phyloP scores from a whole-genome alignment of 805 yeast genomes.

The Candida glaebosa region DNA sequence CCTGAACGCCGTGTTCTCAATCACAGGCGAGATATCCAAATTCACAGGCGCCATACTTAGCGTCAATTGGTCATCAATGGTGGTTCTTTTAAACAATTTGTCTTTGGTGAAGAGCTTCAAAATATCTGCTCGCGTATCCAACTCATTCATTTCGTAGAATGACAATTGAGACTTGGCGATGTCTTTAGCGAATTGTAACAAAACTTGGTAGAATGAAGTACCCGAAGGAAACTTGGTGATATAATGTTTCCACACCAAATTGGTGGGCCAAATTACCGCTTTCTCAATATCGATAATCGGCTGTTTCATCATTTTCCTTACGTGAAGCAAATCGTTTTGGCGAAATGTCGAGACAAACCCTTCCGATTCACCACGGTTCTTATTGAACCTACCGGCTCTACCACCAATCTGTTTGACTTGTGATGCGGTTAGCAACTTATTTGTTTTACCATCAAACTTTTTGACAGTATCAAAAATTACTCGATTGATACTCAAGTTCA shows the following conservation, averaged over 20 bases:
- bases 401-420: slow-evolving; percentile 92
- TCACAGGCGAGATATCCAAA: slow-evolving; percentile 26
- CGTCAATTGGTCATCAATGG: slow-evolving; percentile 54
- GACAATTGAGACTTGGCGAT: slow-evolving; percentile 17
- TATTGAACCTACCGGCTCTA: slow-evolving; percentile 80
- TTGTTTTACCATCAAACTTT: slow-evolving; percentile 67
- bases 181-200: slow-evolving; percentile 46
- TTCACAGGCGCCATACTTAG: slow-evolving; percentile 63
- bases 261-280: slow-evolving; percentile 83
- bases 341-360: slow-evolving; percentile 55
- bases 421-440: slow-evolving; percentile 51
- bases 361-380: slow-evolving; percentile 31
- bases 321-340: slow-evolving; percentile 38
- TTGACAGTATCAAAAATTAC: slow-evolving; percentile 65
- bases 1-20: slow-evolving; percentile 41
- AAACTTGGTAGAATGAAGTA: slow-evolving; percentile 43
- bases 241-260: slow-evolving; percentile 61
- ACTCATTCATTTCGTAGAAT: slow-evolving; percentile 35
- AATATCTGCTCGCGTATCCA: slow-evolving; percentile 34
- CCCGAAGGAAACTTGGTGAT: slow-evolving; percentile 57
- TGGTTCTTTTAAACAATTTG: slow-evolving; percentile 19
- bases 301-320: slow-evolving; percentile 46
- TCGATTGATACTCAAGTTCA: slow-evolving; percentile 79
- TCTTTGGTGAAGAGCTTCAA: slow-evolving; percentile 43
- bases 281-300: slow-evolving; percentile 50